Evolutionary conservation across 768 basidiomycete genomes (phyloP), one percentile per base, ranked within the genome.

Genomic region (Leucosporidium scottii): DNA sequence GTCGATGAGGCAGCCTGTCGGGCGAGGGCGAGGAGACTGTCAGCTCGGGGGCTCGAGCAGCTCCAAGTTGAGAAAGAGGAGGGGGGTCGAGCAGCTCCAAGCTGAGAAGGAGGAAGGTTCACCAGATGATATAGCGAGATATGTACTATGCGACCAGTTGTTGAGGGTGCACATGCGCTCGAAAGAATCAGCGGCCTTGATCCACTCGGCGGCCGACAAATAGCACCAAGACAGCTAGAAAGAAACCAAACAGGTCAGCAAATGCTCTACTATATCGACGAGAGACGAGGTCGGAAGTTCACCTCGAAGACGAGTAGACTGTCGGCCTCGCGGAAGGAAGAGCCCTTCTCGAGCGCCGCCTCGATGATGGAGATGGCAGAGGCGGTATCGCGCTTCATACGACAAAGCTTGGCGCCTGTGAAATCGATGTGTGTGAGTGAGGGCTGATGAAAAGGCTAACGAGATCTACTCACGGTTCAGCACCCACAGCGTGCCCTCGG

Each of bases 271-370:
- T n/a, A n/a, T n/a, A n/a, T n/a, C n/a, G n/a, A n/a, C n/a, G n/a
- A n/a, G n/a, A n/a, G n/a, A n/a, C 1, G 5, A 2, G 48, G 18
- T 4, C 8, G 9, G 3, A 20, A 12, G 20, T 66, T 27, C 31
- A 71, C 70, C 61, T 72, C 71, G 36, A 72, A 72, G 1, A 69
- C 68, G 44, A 72, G 68, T 15, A 72, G 30, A 21, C 62, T 65
- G 25, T 72, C 71, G 5, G 71, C 71, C 31, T 72, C 68, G 12
- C 71, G 54, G 63, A 72, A 72, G 18, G 49, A 18, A 1, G 63
- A 59, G 1, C 61, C 65, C 27, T 57, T 36, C 28, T 13, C 54
- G 21, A 69, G 57, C 13, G 59, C 62, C 3, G n/a, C n/a, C 36
- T 65, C 60, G 20, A 72, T 53, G 36, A 69, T 63, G 27, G 15